Base-by-base conservation (phyloP, 2,329 filamentous ascomycete genomes). In the Penicillium hesseltinei region DNA sequence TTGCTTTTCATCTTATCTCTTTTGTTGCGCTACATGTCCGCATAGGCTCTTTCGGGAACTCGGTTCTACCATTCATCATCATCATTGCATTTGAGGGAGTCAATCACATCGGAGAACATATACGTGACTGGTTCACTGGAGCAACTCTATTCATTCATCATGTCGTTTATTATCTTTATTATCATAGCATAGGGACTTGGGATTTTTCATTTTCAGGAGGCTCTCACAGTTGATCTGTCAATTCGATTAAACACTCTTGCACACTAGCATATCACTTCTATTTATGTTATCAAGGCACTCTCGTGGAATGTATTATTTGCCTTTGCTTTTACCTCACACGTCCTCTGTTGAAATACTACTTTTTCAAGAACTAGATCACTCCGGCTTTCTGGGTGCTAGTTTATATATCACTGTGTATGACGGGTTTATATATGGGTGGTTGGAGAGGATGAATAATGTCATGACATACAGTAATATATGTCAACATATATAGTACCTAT, bases 61-160 rank as follows among this genome's bases (percentile, higher is more conserved):
- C 54, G 42, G 48, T 50, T 58, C 59, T 50, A 56, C 51, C 52
- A 42, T 40, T 58, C 33, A 29, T 54, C 50, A 19, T 49, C 36
- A 35, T 44, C 51, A 58, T 51, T 45, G 61, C 65, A 67, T 67
- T 63, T 64, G 59, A 54, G 56, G 63, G 63, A 67, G 65, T 66
- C 62, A 56, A 56, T 57, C 44, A 62, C 54, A 50, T 57, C 42
- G 53, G 59, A 47, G 58, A 61, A 56, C 46, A 57, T 51, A 55
- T 56, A 39, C 43, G 62, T 62, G 65, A 53, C 65, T 65, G 65
- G 65, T 57, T 66, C 65, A 63, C 60, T 52, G 58, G 60, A 61
- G 55, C 58, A 54, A 49, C 42, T 51, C 53, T 51, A 44, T 21
- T 23, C 27, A 3, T 43, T 44, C 50, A 49, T 51, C 44, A 25